Evolutionary conservation across 2,329 filamentous ascomycete species (phyloP), one percentile per base, ranked within the genome.

Genomic region (Tolypocladium sp.): DNA sequence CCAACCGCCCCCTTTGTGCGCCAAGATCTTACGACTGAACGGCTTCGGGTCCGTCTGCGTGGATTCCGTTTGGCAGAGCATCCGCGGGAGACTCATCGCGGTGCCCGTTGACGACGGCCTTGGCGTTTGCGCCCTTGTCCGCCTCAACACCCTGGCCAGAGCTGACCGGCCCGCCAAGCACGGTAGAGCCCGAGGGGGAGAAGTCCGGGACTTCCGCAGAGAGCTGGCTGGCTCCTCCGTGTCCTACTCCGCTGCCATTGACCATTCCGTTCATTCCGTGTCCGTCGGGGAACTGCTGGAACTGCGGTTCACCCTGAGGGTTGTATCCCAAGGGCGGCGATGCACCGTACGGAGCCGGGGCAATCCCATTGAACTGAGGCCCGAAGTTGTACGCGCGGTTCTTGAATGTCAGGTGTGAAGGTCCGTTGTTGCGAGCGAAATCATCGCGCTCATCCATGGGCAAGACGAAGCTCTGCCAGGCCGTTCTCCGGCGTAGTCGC

Each of bases 401-500:
- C 64, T 74, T 74, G 63, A 69, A 73, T 7, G 69, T 70, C 37
- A 73, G 49, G 46, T 72, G 76, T 51, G 72, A 70, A 37, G 82
- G 82, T 4, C 92, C 92, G 22, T 88, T 82, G 66, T 89, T 89
- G 69, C 88, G 90, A 44, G 90, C 90, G 25, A 84, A 81, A 49
- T 85, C 79, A 65, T 92, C 85, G 62, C 93, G 87, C 62, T 91
- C 83, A 15, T 86, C 82, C 68, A 86, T 79, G 2, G 84, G 82
- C 60, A 95, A 75, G 25, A 97, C 83, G 79, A 91, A 97, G 64
- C 87, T 84, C 64, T 88, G 81, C 91, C 92, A 97, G 33, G 84
- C 86, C 25, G 91, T 82, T 33, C 83, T 82, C 61, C 85, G 84
- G 57, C 94, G 88, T 53, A 97, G 72, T 51, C 91, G 84, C 71